Evolutionary conservation across 179 eudicot species (phyloP), one percentile per base, ranked within the genome.

Genomic region (Camellia oleifera): DNA sequence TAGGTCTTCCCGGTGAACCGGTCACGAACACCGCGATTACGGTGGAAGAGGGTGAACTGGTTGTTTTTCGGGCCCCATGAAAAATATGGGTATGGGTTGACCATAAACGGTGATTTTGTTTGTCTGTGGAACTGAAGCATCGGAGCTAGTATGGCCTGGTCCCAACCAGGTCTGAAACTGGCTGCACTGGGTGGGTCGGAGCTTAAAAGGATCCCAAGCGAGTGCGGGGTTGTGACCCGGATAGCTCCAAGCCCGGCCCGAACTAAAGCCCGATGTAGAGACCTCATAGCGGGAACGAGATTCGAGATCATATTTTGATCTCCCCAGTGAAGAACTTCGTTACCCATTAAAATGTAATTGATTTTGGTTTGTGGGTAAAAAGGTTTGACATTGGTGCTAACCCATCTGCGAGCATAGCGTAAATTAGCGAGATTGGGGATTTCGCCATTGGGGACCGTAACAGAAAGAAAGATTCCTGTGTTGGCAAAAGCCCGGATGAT

Each of bases 11-110:
- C 83, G 26, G 93, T 84, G 62, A 42, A 76, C 48, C 81, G 78
- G 76, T 96, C 98, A 13, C 58, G 74, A 20, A 79, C 46, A 8
- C 94, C 93, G 17, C 78, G 44, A 82, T 86, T 90, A 3, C 72
- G 79, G 69, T 72, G 82, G 77, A 95, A 95, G 4, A 89, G 77
- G 11, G 88, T 76, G 75, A 84, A 95, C 46, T 77, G 77, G 1
- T 86, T 67, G 32, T 86, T 85, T 64, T 81, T 71, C 0, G 94
- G 89, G 76, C 75, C 76, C 42, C 85, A 86, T 0, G 91, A 88
- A 74, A 96, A 96, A 80, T 92, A 96, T 0, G 99, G 98, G 84
- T 96, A 96, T 0, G 99, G 98, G 86, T 95, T 95, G 3, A 95
- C 95, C 78, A 92, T 84, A 75, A 95, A 94, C 2, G 97, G 94